A percentile compares a stretch with the other conserved stretches of the same genome.
These are phyloP conservation scores for Pseudogymnoascus sp. DNA, from an alignment of 2,329 filamentous ascomycete species.

Conservation along the genomic window DNA sequence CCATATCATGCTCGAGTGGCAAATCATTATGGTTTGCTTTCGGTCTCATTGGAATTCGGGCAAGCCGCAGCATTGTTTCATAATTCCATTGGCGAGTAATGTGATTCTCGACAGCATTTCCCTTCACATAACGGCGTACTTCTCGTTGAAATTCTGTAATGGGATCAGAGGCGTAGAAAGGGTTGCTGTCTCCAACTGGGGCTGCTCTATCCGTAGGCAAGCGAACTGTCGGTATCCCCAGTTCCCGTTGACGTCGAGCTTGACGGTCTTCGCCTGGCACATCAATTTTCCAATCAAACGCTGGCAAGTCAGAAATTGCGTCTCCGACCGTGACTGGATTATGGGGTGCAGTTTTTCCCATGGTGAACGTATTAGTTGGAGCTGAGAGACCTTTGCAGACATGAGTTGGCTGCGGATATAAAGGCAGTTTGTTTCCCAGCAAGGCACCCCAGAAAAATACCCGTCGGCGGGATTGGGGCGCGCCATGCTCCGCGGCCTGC, in stretches of 20 bases:
- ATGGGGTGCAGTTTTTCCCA: conserved; percentile 12
- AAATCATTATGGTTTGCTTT: not conserved
- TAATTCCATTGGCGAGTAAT: not conserved
- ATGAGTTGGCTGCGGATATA: conserved; percentile 15
- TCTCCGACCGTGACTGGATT: conserved; percentile 12
- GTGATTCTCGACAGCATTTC: not conserved
- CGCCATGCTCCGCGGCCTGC: conserved; percentile 13
- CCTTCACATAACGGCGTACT: not conserved
- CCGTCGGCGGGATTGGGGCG: conserved; percentile 14
- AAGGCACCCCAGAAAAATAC: conserved; percentile 17
- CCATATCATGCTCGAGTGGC: not conserved
- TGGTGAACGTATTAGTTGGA: conserved; percentile 9
- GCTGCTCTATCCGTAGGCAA: not conserved
- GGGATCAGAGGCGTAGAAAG: not conserved
- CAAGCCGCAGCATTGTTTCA: not conserved
- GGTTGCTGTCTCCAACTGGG: not conserved
- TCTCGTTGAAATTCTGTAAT: conserved; percentile 5
- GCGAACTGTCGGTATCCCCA: not conserved
- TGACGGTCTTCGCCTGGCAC: not conserved
- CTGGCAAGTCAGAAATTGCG: conserved; percentile 14
- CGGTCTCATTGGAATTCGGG: not conserved
- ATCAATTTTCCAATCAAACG: conserved; percentile 1
- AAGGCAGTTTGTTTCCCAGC: conserved; percentile 12
- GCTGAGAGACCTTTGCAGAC: not conserved
- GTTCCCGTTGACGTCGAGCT: not conserved